Base-by-base conservation (phyloP, 139 green algal genomes). In the Coelastrella sp. region DNA sequence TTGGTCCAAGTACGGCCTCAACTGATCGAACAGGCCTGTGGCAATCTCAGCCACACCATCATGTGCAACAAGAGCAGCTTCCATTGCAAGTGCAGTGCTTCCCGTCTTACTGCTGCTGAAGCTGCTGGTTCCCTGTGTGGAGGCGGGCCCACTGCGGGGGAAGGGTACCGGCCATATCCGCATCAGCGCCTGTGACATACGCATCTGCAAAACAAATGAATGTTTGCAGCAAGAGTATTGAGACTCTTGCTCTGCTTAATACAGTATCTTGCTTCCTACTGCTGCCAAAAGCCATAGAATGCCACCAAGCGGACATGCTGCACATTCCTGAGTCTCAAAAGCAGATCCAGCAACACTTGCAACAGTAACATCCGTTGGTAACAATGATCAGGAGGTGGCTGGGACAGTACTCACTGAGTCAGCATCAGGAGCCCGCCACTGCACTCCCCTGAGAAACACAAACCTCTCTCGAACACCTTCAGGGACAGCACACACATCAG, bases 391-490 rank as follows among this genome's bases (percentile, higher is more conserved):
- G n/a, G n/a, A n/a, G n/a, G n/a, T n/a, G n/a, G n/a, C n/a, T n/a
- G n/a, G n/a, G n/a, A n/a, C n/a, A n/a, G n/a, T n/a, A n/a, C 71
- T 27, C 41, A 79, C 43, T 48, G 81, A 67, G 53, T 94, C 66
- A 1, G 76, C 37, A 11, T 91, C 89, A 0, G 53, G 68, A 1
- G 87, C 87, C 2, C 41, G 38, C 90, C 90, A 94, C 37, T 86
- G 83, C 51, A 92, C 90, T 0, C 90, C 90, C 1, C 89, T 80
- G 21, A 92, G n/a, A 50, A 94, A 90, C 23, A 94, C 59, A 45
- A 90, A 91, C 8, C 88, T 66, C n/a, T 83, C 78, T 9, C 83
- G 81, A 32, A 23, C 43, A 19, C 32, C 68, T 23, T 30, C 45
- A 35, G 35, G 37, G 35, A 78, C 72, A 21, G 35, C 25, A 38